Percentiles rank a stretch among this genome's conserved stretches.
Evolutionary conservation across 2,329 filamentous ascomycete genomes (phyloP).

Genomic region (Fusarium poae): DNA sequence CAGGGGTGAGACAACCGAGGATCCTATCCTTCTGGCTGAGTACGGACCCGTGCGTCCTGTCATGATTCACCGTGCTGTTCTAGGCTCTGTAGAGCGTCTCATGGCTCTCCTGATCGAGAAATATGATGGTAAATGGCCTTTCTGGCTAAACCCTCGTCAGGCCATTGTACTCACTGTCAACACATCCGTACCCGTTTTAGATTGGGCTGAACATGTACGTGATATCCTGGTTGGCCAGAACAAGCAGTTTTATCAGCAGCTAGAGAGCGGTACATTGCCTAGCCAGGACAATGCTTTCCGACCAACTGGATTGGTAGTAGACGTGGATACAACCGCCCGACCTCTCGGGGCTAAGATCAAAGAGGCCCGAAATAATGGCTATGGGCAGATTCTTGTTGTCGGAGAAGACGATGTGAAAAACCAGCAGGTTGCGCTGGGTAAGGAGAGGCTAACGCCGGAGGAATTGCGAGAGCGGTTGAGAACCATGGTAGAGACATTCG

Average conservation of each 20-base stretch:
- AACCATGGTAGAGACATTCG: conserved; percentile 61
- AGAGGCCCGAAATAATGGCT: conserved; percentile 78
- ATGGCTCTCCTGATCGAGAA: conserved; percentile 89
- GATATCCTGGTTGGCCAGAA: conserved; percentile 65
- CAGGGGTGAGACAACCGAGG: conserved; percentile 63
- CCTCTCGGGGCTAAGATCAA: conserved; percentile 76
- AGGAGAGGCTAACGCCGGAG: conserved; percentile 59
- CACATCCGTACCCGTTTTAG: conserved; percentile 66
- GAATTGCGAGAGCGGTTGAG: conserved; percentile 62
- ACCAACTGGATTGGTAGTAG: conserved; percentile 74
- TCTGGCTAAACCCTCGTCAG: conserved; percentile 88
- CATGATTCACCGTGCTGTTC: conserved; percentile 85
- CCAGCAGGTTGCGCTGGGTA: conserved; percentile 63
- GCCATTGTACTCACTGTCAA: conserved; percentile 81
- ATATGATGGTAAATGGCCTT: conserved; percentile 83
- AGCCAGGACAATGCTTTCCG: conserved; percentile 61
- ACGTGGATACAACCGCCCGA: conserved; percentile 74
- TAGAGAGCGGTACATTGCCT: conserved; percentile 49
- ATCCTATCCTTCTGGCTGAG: conserved; percentile 61
- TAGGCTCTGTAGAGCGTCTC: conserved; percentile 86
- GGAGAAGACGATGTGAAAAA: conserved; percentile 74
- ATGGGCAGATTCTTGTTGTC: conserved; percentile 79
- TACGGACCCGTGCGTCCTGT: conserved; percentile 76
- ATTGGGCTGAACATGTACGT: conserved; percentile 62
- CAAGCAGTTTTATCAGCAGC: conserved; percentile 51